These are phyloP conservation scores for Cucurbita ficifolia DNA, from an alignment of 306 rosid genomes.

Conservation along the genomic window DNA sequence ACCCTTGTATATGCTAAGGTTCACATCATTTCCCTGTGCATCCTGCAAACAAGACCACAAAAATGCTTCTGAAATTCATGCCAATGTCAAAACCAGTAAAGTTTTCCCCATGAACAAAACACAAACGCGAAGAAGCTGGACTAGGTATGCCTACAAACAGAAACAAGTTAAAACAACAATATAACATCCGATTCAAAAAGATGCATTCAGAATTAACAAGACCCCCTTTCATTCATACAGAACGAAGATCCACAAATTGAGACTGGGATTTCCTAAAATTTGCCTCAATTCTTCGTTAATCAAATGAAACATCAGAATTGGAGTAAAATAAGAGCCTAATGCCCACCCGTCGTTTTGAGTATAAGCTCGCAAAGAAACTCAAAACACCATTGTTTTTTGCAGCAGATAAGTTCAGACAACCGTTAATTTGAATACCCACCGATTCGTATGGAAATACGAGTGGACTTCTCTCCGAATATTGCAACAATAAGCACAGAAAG, in stretches of 20 bases:
- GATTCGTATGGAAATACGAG: neutral
- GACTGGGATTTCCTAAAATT: neutral
- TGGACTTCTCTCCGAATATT: neutral
- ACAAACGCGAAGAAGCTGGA: neutral
- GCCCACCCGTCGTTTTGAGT: neutral
- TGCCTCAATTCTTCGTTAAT: neutral
- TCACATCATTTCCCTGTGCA: conserved; percentile 47
- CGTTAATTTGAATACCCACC: neutral
- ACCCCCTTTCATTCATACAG: neutral
- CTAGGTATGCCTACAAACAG: neutral
- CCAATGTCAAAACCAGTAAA: neutral
- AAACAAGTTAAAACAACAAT: neutral
- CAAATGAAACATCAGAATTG: neutral
- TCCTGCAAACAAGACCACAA: conserved; percentile 30
- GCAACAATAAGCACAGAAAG: neutral
- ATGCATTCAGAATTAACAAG: neutral
- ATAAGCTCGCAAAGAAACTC: neutral
- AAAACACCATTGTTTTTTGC: neutral
- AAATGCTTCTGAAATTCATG: neutral
- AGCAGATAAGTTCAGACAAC: neutral
- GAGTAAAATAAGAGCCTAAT: neutral
- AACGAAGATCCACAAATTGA: neutral
- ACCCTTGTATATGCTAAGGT: conserved; percentile 49
- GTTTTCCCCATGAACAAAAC: neutral
- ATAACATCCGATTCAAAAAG: neutral